Evolutionary conservation across 2,329 filamentous ascomycete genomes (phyloP).

Genomic region (Tolypocladium ophioglossoides): DNA sequence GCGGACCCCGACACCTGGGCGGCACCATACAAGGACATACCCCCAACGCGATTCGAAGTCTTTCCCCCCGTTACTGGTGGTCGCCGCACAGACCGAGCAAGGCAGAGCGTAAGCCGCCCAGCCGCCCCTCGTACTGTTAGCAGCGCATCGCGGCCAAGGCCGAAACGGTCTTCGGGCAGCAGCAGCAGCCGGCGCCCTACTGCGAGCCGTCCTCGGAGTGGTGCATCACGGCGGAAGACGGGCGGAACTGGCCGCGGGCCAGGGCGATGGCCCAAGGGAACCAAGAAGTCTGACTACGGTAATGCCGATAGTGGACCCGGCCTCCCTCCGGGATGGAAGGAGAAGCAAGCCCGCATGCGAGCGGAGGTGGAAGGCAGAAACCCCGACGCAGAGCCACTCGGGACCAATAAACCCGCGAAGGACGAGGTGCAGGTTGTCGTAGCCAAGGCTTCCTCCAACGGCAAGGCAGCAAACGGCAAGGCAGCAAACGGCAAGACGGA

Average conservation of each 20-base stretch:
- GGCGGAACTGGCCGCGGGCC: conserved; percentile 55
- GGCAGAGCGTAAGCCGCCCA: conserved; percentile 29
- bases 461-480: conserved; percentile 9
- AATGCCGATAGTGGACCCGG: conserved; percentile 56
- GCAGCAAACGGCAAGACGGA: conserved; percentile 7
- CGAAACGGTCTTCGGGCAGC: conserved; percentile 23
- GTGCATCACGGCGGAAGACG: conserved; percentile 38
- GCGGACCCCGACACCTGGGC: conserved; percentile 30
- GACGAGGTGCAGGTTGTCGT: conserved; percentile 23
- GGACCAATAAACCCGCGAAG: conserved; percentile 15
- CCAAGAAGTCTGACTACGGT: conserved; percentile 57
- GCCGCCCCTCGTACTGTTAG: conserved; percentile 22
- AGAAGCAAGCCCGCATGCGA: conserved; percentile 14
- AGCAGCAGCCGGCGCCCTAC: conserved; percentile 19
- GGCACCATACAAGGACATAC: conserved; percentile 45
- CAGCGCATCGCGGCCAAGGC: conserved; percentile 27
- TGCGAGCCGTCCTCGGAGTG: conserved; percentile 29
- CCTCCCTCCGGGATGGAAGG: conserved; percentile 46
- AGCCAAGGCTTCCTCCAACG: conserved; percentile 10
- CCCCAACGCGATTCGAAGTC: conserved; percentile 63
- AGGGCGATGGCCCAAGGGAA: conserved; percentile 57
- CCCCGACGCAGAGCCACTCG: conserved; percentile 4
- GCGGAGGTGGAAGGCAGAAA: conserved; percentile 8
- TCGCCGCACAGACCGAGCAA: conserved; percentile 36
- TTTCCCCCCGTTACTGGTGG: conserved; percentile 54